Evolutionary conservation across 768 basidiomycete genomes (phyloP), one percentile per base, ranked within the genome.

Genomic region (Pisolithus marmoratus): DNA sequence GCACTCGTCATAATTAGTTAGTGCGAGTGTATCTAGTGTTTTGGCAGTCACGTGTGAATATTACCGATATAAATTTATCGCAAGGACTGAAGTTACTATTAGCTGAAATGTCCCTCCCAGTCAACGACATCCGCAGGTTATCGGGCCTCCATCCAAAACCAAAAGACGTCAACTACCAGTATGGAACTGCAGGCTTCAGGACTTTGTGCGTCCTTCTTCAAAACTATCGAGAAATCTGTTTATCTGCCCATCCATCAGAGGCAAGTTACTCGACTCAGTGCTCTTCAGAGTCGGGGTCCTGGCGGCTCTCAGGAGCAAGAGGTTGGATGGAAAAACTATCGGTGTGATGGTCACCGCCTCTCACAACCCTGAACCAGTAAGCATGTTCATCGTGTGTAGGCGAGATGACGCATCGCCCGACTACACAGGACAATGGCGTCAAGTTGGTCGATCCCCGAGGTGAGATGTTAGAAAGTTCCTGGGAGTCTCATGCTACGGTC

Each of bases 271-370:
- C 26, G 92, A 94, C 62, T 87, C 87, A 9, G 93, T 95, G n/a
- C 76, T 99, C 57, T 97, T 96, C 74, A 82, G 94, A 58, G 87
- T 95, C 14, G 96, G 92, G 11, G 71, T 98, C 38, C 74, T 99
- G 17, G 96, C 96, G 42, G 90, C 80, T 6, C 76, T 99, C 46
- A 75, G 96, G 52, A 97, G 94, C 72, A 96, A 87, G 74, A 85
- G 82, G 56, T 77, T 94, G n/a, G 85, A 87, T 63, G 93, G 96
- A 24, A 87, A 85, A 65, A 86, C 85, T 23, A 88, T 99, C 60
- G 96, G 96, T 15, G 90, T 98, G 20, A 98, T 99, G 96, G 86
- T 99, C 65, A 99, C 96, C 36, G 96, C 96, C 2, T 95, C 93
- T n/a, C 96, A 99, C 70, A 99, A 99, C 67, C 95, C 96, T n/a